These are phyloP conservation scores for Jackrogersella multiformis DNA, from an alignment of 495 filamentous ascomycete species.

Conservation along the genomic window DNA sequence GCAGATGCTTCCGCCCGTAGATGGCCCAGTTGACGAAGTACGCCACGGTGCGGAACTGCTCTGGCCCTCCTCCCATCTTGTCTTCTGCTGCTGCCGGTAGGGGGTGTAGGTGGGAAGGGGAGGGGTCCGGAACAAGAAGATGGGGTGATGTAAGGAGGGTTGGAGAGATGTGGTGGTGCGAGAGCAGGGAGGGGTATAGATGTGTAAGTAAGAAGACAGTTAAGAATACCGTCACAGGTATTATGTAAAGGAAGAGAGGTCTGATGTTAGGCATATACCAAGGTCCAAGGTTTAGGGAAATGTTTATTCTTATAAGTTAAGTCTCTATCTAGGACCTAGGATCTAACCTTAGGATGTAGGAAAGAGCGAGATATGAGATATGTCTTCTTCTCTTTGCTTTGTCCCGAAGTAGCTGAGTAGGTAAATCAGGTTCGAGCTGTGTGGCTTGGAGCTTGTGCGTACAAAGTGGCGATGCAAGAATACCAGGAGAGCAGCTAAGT, in stretches of 20 bases:
- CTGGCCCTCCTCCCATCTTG: conserved; percentile 58
- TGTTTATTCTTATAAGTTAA: conserved; percentile 6
- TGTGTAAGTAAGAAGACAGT: conserved; percentile 16
- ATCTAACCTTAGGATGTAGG: too few species aligned
- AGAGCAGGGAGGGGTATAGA: conserved; percentile 23
- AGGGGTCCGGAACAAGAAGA: conserved; percentile 9
- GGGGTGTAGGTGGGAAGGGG: background rate
- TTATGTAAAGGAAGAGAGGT: conserved; percentile 15
- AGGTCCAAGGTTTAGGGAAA: background rate
- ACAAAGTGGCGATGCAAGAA: conserved; percentile 18
- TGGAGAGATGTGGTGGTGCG: background rate
- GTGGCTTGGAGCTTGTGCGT: conserved; percentile 22
- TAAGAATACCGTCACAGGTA: conserved; percentile 23
- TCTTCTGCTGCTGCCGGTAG: background rate
- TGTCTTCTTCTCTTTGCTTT: conserved; percentile 1
- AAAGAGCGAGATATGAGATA: background rate
- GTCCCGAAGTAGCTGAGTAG: too few species aligned
- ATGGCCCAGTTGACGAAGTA: conserved; percentile 97
- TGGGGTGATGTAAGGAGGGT: background rate
- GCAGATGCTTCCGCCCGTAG: conserved; percentile 86
- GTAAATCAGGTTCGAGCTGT: background rate
- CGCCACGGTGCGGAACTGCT: conserved; percentile 72
- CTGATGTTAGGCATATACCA: conserved; percentile 21
- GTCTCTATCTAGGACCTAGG: background rate
- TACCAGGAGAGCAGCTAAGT: too few species aligned